Evolutionary conservation across 1,139 yeast species (phyloP).

Genomic region (Yamadazyma pseudoaaseri): DNA sequence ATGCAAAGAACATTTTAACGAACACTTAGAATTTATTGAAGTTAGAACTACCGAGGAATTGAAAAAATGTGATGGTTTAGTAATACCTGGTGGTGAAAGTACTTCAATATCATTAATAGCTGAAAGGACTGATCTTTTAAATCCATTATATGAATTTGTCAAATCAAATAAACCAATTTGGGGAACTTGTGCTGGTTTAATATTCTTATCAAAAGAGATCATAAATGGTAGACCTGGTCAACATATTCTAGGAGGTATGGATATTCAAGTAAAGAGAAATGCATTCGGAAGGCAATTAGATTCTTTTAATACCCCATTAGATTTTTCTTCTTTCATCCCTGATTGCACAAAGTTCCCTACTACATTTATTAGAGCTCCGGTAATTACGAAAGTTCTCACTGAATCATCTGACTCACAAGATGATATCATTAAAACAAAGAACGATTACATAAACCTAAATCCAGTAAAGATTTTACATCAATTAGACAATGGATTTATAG

Average conservation of each 20-base stretch:
- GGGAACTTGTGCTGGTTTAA: conserved; percentile 90
- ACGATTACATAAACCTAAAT: conserved; percentile 23
- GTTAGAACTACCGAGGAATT: conserved; percentile 57
- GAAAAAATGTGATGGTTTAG: conserved; percentile 53
- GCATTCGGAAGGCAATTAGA: conserved; percentile 81
- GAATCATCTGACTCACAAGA: conserved; percentile 15
- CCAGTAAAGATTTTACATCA: conserved; percentile 45
- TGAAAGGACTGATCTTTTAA: conserved; percentile 58
- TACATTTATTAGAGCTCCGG: conserved; percentile 79
- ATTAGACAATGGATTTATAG: conserved; percentile 47
- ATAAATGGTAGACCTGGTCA: conserved; percentile 59
- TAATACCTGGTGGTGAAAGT: conserved; percentile 83
- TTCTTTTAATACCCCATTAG: conserved; percentile 55
- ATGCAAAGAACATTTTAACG: conserved; percentile 22
- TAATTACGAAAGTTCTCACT: conserved; percentile 42
- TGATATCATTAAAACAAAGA: conserved; percentile 23
- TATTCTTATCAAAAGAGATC: conserved; percentile 59
- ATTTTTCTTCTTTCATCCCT: conserved; percentile 47
- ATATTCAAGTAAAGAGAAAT: conserved; percentile 64
- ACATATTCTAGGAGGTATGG: conserved; percentile 61
- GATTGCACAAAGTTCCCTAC: conserved; percentile 49
- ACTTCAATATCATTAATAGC: conserved; percentile 76
- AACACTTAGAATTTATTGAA: conserved; percentile 34
- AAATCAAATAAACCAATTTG: conserved; percentile 58
- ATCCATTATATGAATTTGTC: conserved; percentile 54